Conservation (phyloP, 169 alveolate species). For the Plasmodium vivax region DNA sequence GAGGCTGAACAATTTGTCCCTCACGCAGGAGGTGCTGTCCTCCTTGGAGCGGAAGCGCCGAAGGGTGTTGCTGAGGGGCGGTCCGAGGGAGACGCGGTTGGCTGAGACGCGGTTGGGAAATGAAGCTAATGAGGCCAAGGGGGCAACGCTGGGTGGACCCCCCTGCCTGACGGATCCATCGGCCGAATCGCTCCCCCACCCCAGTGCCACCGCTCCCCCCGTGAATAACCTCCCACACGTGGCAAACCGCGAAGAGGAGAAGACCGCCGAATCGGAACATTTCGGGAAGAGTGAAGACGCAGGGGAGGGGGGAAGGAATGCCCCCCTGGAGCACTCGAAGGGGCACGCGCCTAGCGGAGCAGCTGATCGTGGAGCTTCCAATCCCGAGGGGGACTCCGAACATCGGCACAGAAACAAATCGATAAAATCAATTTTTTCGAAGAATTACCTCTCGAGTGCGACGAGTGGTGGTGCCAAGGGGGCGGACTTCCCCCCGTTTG, state of each 20-base stretch:
- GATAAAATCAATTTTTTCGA: not conserved
- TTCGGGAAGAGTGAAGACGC: not conserved
- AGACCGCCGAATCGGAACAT: not conserved
- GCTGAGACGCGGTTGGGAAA: not conserved
- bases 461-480: not conserved
- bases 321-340: not conserved
- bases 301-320: not conserved
- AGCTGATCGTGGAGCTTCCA: not conserved
- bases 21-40: conserved; percentile 22
- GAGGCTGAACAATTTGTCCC: conserved; percentile 17
- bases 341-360: not conserved
- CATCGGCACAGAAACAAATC: not conserved
- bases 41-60: not conserved
- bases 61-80: not conserved
- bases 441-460: not conserved
- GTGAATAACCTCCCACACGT: not conserved
- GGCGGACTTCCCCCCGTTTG: conserved; percentile 16
- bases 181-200: not conserved
- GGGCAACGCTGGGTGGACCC: not conserved
- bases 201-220: not conserved
- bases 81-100: not conserved
- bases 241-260: not conserved
- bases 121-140: not conserved
- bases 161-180: not conserved
- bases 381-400: not conserved